Conservation (phyloP, 768 basidiomycete genomes). For the Cantharellus cinnabarinus region DNA sequence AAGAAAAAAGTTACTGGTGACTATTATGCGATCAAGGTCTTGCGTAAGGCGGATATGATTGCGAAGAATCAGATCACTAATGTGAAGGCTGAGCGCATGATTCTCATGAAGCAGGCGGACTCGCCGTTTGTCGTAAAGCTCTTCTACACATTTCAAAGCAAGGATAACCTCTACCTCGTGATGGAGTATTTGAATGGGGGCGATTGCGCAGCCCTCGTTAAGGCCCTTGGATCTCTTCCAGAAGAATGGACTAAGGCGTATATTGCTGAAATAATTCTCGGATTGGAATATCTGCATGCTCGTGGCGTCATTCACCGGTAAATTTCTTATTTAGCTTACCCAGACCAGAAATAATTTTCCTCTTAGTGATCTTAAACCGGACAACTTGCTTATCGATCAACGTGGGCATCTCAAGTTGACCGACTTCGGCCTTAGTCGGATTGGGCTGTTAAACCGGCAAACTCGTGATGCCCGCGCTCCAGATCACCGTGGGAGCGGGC, state of each 20-base stretch:
- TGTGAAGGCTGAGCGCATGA: conserved; percentile 98
- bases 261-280: conserved; percentile 87
- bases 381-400: conserved; percentile 91
- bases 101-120: conserved; percentile 97
- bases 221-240: conserved; percentile 76
- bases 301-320: conserved; percentile 93
- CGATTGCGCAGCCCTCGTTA: conserved; percentile 93
- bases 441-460: conserved; percentile 95
- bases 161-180: conserved; percentile 93
- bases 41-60: conserved; percentile 99
- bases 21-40: conserved; percentile 98
- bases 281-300: conserved; percentile 89
- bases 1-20: conserved; percentile 98
- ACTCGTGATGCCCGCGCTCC: conserved; percentile 39
- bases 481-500: conserved; percentile 9
- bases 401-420: conserved; percentile 95
- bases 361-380: conserved; percentile 83
- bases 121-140: conserved; percentile 95
- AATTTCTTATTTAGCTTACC: conserved; percentile 13
- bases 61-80: conserved; percentile 99
- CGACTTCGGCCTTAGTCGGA: conserved; percentile 90
- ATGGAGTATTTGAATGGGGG: conserved; percentile 99
- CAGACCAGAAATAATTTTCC: conserved; percentile 1
- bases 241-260: conserved; percentile 97
- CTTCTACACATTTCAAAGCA: conserved; percentile 98